A percentile compares a stretch with the other conserved stretches of the same genome.
These are phyloP conservation scores for Lactarius psammicola DNA, from an alignment of 768 basidiomycete genomes.

Conservation along the genomic window DNA sequence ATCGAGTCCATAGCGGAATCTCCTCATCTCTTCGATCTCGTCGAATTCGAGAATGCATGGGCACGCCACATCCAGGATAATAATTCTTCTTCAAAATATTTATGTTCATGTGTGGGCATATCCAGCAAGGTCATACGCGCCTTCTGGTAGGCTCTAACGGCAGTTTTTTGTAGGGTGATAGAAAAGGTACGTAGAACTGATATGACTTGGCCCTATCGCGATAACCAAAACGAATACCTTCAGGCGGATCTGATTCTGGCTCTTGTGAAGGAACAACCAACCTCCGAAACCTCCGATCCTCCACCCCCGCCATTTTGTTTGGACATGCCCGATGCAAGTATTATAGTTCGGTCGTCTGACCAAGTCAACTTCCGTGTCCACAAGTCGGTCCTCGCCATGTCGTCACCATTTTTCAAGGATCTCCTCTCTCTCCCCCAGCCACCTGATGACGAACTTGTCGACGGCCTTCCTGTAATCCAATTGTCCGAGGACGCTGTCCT, in stretches of 20 bases:
- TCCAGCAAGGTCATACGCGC: neutral
- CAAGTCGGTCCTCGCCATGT: constrained; percentile 33
- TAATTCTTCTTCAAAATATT: neutral
- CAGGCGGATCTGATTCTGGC: neutral
- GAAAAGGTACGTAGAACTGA: neutral
- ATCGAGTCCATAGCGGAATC: neutral
- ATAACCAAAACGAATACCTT: neutral
- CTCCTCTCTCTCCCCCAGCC: neutral
- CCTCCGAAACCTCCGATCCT: neutral
- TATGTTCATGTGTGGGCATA: neutral
- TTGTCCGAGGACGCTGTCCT: neutral
- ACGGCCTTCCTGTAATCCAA: neutral
- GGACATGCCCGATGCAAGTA: neutral
- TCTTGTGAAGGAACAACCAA: neutral
- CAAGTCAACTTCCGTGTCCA: constrained; percentile 31
- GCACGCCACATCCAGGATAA: neutral
- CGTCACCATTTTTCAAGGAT: neutral
- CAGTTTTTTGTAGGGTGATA: neutral
- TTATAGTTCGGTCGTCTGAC: neutral
- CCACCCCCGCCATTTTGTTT: neutral
- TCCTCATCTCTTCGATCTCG: neutral
- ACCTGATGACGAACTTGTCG: neutral
- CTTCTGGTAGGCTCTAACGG: neutral
- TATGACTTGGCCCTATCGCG: neutral
- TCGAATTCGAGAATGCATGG: neutral